phyloP scores from a whole-genome alignment of 2,329 filamentous ascomycete species.

The Fusarium mundagurra region DNA sequence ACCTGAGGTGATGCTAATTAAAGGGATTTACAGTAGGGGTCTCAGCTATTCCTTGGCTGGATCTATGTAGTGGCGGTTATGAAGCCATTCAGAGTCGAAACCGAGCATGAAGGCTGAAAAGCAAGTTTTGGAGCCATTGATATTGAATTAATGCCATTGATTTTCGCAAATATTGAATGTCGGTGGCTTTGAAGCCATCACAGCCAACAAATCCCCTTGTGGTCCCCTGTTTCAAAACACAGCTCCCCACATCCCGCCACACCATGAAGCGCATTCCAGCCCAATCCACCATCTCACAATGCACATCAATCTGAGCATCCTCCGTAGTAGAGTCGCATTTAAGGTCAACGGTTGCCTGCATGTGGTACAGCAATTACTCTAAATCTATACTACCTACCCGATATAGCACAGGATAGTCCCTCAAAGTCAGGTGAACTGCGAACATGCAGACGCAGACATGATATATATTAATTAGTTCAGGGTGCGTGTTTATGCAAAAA shows the following conservation, averaged over 20 bases:
- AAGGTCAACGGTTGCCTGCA: background rate
- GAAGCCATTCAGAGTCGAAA: background rate
- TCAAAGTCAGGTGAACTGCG: constrained; percentile 13
- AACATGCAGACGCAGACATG: background rate
- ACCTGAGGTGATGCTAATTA: background rate
- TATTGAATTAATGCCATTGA: background rate
- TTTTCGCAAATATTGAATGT: background rate
- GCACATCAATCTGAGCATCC: background rate
- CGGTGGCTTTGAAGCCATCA: background rate
- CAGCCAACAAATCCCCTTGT: constrained; percentile 9
- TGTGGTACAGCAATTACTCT: background rate
- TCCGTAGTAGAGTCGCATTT: background rate
- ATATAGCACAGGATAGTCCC: background rate
- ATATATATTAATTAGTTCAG: constrained; percentile 9
- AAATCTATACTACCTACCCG: background rate
- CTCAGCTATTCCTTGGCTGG: background rate
- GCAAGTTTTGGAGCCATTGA: background rate
- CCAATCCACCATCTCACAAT: background rate
- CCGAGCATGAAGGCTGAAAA: background rate
- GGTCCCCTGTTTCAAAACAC: constrained; percentile 27
- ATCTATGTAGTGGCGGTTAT: constrained; percentile 2
- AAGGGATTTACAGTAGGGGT: constrained; percentile 8
- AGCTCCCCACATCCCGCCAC: constrained; percentile 18
- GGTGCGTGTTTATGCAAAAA: constrained; percentile 17
- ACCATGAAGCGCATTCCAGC: constrained; percentile 2